These are phyloP conservation scores for Coemansia sp. DNA, from an alignment of 192 early-diverging fungal genomes.

Conservation along the genomic window DNA sequence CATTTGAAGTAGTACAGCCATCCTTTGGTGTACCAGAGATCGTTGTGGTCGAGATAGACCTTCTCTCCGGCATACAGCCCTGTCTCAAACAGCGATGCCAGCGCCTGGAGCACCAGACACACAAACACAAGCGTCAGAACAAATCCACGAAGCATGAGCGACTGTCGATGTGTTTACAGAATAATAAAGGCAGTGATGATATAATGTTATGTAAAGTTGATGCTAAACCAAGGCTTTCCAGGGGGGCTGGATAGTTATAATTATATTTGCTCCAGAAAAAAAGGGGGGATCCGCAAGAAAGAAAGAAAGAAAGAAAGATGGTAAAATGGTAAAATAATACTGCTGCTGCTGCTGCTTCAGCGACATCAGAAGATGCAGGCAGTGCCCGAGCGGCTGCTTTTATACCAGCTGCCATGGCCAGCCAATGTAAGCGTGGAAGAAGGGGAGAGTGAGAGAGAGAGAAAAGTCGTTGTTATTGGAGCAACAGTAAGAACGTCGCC, in stretches of 20 bases:
- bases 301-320: not conserved
- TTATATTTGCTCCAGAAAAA: not conserved
- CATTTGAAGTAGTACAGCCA: constrained; percentile 57
- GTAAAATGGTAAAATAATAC: not conserved
- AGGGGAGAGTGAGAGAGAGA: not conserved
- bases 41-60: constrained; percentile 43
- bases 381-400: not conserved
- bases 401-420: not conserved
- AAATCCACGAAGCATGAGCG: constrained; percentile 28
- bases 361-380: not conserved
- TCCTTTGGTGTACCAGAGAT: constrained; percentile 44
- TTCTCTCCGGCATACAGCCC: constrained; percentile 51
- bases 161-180: not conserved
- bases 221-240: not conserved
- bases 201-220: not conserved
- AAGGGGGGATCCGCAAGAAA: not conserved
- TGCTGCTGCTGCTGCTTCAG: not conserved
- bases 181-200: not conserved
- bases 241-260: too few relatives aligned
- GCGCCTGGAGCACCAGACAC: constrained; percentile 32
- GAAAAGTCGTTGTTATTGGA: not conserved
- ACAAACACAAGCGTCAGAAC: constrained; percentile 31
- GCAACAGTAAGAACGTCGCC: too few relatives aligned
- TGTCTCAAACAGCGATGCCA: constrained; percentile 44
- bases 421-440: not conserved